Base-by-base conservation (phyloP, 225 moss, liverwort and hornwort genomes). In the Bryoerythrophyllum caledonicum region DNA sequence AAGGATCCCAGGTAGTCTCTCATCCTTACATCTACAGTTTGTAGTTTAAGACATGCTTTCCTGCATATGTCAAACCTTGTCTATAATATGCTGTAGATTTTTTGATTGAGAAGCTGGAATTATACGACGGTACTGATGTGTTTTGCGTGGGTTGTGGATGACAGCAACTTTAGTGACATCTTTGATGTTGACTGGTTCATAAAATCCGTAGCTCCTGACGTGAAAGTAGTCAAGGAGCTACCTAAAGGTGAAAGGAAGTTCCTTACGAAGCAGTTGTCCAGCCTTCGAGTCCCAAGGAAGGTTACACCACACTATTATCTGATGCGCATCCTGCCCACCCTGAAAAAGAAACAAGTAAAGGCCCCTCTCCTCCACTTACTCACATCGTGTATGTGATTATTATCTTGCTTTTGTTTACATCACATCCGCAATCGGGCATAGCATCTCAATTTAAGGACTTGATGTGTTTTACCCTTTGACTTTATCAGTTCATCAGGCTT, bases 101-200 rank as follows among this genome's bases (percentile, higher is more conserved):
- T 63, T 54, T 19, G 61, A 51, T 4, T 3, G 17, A 41, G 64
- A 65, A 76, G 24, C 20, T 83, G 17, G 32, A 59, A 20, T 28
- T 65, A 26, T 32, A 27, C 57, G 60, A 55, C 25, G 27, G 65
- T 54, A 44, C 72, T 68, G 19, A 20, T 64, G 34, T 74, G 74
- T 48, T 77, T 38, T 68, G 72, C 60, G 28, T 73, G 75, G 67
- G 38, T 78, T 74, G 63, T 85, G 70, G 38, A 74, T 68, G 74
- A 54, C 95, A 99, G 99, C 88, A 87, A 99, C 80, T 99, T 99
- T 75, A 87, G 93, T 54, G 95, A 99, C 34, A 91, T 99, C 68
- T 99, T 99, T 79, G 93, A 99, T 79, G 91, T 88, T 48, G 84
- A 95, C 73, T 91, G 91, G 84, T 99, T 95, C 77, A 88, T 95